Evolutionary conservation across 805 yeast species (phyloP), one percentile per base, ranked within the genome.

Genomic region (Suhomyces emberorum): DNA sequence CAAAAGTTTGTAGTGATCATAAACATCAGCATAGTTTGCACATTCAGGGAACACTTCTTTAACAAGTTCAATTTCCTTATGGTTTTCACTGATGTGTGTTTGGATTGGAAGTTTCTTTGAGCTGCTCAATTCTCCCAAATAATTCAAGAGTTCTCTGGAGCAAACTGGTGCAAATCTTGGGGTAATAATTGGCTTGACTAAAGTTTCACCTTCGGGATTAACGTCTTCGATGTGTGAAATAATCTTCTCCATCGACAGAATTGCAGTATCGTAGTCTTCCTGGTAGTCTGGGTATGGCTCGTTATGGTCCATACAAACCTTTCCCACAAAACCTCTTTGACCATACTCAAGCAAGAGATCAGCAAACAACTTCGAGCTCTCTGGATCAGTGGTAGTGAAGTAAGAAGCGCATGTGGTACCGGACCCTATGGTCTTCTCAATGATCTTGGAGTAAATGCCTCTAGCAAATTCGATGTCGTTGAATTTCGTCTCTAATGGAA

Each of bases 151-250:
- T 33, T 76, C 73, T 16, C 75, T 63, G 3, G 87, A 70, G 54
- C 97, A 91, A 14, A 85, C 76, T 2, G 95, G 95, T 0, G 98
- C 98, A 65, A 91, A 91, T 39, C 98, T 66, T 7, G 98, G 98
- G 2, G 98, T 91, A 8, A 91, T 47, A 10, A 89, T 79, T 0
- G 98, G 95, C 34, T 72, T 65, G 11, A 91, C 72, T 42, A 65
- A 46, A 3, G 67, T 43, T 14, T 74, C 72, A n/a, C 30, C 36
- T 8, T 30, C 28, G 2, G 86, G 81, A 42, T 83, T 85, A 32
- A 77, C 61, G 4, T 57, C 43, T 12, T 59, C 52, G 24, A 87
- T 69, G 52, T 82, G 80, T 7, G 74, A 65, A 3, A 85, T 70
- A 3, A 88, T 77, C 4, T 66, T 59, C 11, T 65, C 44, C 44